Percentiles rank a stretch among this genome's conserved stretches.
Conservation (phyloP, 2,329 filamentous ascomycete genomes). For the Ophiostoma piceae region DNA sequence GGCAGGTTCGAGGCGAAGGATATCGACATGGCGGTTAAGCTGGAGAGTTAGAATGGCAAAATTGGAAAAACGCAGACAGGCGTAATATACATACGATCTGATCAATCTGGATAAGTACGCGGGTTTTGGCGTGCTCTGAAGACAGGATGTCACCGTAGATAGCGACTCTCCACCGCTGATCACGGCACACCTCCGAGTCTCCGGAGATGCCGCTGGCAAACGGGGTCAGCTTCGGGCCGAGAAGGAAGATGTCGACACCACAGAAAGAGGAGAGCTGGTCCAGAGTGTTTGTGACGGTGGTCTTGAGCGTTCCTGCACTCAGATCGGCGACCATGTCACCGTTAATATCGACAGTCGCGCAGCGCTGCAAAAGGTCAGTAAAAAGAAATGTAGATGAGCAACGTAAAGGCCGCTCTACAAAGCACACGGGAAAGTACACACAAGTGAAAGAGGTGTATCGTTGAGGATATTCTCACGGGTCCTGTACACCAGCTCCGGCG, state of each 20-base stretch:
- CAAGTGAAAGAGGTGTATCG: conserved; percentile 85
- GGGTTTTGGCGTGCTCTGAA: conserved; percentile 92
- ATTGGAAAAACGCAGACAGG: conserved; percentile 45
- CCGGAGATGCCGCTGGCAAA: conserved; percentile 70
- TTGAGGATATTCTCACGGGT: conserved; percentile 86
- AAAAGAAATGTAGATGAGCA: neutral
- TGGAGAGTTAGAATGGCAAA: conserved; percentile 32
- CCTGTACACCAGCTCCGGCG: conserved; percentile 81
- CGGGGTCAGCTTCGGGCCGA: conserved; percentile 81
- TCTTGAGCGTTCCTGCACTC: conserved; percentile 61
- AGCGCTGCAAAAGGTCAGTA: conserved; percentile 56
- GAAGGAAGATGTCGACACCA: conserved; percentile 91
- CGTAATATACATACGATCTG: conserved; percentile 48
- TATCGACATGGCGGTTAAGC: conserved; percentile 71
- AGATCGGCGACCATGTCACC: conserved; percentile 80
- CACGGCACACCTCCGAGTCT: conserved; percentile 74
- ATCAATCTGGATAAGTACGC: conserved; percentile 95
- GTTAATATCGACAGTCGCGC: conserved; percentile 88
- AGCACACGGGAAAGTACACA: conserved; percentile 25
- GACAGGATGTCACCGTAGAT: conserved; percentile 96
- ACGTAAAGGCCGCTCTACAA: neutral
- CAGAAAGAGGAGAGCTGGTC: conserved; percentile 83
- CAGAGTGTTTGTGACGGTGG: conserved; percentile 74
- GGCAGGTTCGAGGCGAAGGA: conserved; percentile 74
- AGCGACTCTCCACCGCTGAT: conserved; percentile 84